Evolutionary conservation across 2,329 filamentous ascomycete genomes (phyloP), one percentile per base, ranked within the genome.

Genomic region (Chrysoporthe puriensis): DNA sequence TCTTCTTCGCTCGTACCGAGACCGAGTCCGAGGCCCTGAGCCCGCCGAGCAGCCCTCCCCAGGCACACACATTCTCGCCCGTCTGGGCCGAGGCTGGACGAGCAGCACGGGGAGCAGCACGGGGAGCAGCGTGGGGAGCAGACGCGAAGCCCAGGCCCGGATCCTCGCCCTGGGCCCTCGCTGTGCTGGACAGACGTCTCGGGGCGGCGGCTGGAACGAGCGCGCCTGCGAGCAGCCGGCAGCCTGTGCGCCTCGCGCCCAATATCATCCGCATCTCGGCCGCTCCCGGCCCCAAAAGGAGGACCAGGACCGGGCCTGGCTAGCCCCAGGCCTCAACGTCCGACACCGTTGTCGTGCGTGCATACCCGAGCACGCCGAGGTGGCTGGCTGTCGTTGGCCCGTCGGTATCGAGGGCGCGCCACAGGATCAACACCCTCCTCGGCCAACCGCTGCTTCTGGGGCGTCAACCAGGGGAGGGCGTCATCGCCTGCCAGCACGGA

Each of bases 261-360:
- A 4, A 54, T 32, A 32, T 5, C 13, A 54, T 26, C 50, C 32
- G 50, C 21, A 54, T 54, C 14, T 26, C 13, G 50, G 50, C 21
- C 26, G 50, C 21, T 54, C 50, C 32, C 32, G 26, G 50, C 50
- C 50, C 50, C 26, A 32, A 54, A 16, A 32, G n/a, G n/a, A 26
- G 16, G 7, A 58, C 34, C 16, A 58, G 56, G 56, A 58, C 56
- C n/a, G 56, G 36, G 56, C 34, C 34, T 42, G 40, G 26, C 26
- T 26, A 26, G 26, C 26, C 56, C 34, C 8, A 42, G 34, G 13
- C 56, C 21, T 32, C 21, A 32, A 32, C 32, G 32, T 32, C 26
- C 50, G 46, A 16, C 13, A 54, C 11, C 32, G 26, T 32, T 54
- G 26, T 32, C 50, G 56, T 58, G 56, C 50, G 56, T 58, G 56